phyloP scores from a whole-genome alignment of 371 early-diverging fungal species.

The Pancytospora philotis region DNA sequence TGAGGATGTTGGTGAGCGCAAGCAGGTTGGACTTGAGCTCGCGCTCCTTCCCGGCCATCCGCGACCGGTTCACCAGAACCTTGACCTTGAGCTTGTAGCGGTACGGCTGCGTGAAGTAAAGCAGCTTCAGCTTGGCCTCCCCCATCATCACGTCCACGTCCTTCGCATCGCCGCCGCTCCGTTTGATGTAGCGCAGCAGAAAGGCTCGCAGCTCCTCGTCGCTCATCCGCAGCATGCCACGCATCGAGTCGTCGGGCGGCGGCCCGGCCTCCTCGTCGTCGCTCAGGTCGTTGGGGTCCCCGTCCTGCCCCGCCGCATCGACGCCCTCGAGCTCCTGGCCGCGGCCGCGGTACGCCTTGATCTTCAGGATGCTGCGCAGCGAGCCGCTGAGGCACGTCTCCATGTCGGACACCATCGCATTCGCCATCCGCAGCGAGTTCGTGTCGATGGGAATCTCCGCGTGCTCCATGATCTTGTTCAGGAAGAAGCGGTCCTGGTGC shows the following conservation, averaged over 20 bases:
- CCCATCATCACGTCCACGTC: background rate
- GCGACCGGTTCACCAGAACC: background rate
- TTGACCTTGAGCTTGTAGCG: background rate
- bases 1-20: background rate
- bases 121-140: background rate
- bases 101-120: background rate
- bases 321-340: background rate
- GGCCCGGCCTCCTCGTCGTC: background rate
- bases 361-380: background rate
- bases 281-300: background rate
- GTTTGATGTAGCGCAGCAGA: background rate
- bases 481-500: background rate
- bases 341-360: background rate
- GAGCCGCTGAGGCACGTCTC: background rate
- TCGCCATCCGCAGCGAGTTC: constrained; percentile 13
- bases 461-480: background rate
- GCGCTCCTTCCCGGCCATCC: background rate
- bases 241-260: background rate
- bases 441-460: background rate
- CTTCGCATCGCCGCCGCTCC: background rate
- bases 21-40: background rate
- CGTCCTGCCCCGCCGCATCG: background rate
- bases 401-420: background rate
- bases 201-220: background rate
- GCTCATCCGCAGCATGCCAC: background rate